phyloP scores from a whole-genome alignment of 1,139 yeast genomes.

The Spathaspora jeffriesii region DNA sequence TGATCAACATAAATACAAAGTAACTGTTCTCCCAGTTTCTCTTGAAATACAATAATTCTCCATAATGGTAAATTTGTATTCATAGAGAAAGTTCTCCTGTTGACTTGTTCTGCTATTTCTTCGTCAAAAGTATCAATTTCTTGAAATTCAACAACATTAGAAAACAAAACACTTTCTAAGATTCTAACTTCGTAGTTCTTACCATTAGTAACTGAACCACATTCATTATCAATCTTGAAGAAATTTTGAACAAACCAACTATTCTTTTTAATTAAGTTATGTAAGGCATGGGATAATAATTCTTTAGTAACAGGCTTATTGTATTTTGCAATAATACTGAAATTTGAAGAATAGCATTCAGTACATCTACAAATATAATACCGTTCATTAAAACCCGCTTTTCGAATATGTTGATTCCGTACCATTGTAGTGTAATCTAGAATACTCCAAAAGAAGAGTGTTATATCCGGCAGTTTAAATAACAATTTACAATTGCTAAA shows the following conservation, averaged over 20 bases:
- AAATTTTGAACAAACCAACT: slow-evolving; percentile 23
- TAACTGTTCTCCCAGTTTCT: slow-evolving; percentile 18
- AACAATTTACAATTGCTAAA: no score
- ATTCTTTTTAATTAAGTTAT: slow-evolving; percentile 19
- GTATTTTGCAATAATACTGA: slow-evolving; percentile 27
- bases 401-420: slow-evolving; percentile 11
- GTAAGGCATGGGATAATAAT: slow-evolving; percentile 26
- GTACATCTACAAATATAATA: slow-evolving; percentile 27
- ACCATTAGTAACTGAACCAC: slow-evolving; percentile 9
- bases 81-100: slow-evolving; percentile 16
- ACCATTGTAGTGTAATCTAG: slow-evolving; percentile 7
- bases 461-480: background rate
- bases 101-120: slow-evolving; percentile 16
- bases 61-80: slow-evolving; percentile 28
- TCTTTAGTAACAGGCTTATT: slow-evolving; percentile 16
- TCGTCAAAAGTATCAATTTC: slow-evolving; percentile 18
- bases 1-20: slow-evolving; percentile 34
- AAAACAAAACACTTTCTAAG: slow-evolving; percentile 20
- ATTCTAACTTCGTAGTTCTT: slow-evolving; percentile 20
- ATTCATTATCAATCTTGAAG: slow-evolving; percentile 14
- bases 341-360: slow-evolving; percentile 25
- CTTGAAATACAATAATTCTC: slow-evolving; percentile 25
- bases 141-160: slow-evolving; percentile 25
- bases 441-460: background rate
- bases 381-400: slow-evolving; percentile 21